Percentiles rank a stretch among this genome's conserved stretches.
Conservation (phyloP, 129 eudicot genomes). For the Solidago caesia region DNA sequence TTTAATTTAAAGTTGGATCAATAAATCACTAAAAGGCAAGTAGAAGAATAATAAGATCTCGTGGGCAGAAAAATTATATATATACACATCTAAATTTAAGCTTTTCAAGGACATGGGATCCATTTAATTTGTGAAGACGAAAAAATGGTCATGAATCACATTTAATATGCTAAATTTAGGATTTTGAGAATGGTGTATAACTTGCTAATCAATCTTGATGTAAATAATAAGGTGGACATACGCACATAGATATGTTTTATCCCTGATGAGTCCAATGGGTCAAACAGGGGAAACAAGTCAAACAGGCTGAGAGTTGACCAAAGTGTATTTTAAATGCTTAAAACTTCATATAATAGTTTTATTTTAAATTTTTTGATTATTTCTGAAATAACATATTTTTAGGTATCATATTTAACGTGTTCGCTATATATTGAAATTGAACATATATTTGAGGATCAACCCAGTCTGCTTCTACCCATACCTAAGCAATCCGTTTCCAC, state of each 20-base stretch:
- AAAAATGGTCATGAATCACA: slow-evolving; percentile 4
- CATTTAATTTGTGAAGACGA: slow-evolving; percentile 14
- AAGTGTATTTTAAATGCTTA: slow-evolving; percentile 1
- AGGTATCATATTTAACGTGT: background rate
- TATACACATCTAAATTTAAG: background rate
- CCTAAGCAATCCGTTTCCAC: background rate
- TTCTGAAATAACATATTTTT: background rate
- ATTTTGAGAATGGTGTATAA: too few species aligned
- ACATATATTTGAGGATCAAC: background rate
- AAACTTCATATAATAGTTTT: background rate
- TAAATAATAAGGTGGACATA: too few species aligned
- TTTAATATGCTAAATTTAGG: background rate
- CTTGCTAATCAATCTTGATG: too few species aligned
- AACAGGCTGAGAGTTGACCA: background rate
- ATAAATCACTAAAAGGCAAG: background rate
- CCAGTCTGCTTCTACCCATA: background rate
- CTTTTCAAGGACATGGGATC: slow-evolving; percentile 20
- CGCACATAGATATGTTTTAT: background rate
- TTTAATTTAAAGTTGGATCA: background rate
- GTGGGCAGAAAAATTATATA: background rate
- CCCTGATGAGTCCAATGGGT: background rate
- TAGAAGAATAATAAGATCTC: background rate
- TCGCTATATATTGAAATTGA: background rate
- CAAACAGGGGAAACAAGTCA: background rate
- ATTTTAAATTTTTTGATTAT: background rate